A percentile compares a stretch with the other conserved stretches of the same genome.
These are phyloP conservation scores for Calocybe gangraenosa DNA, from an alignment of 768 basidiomycete species.

Conservation along the genomic window DNA sequence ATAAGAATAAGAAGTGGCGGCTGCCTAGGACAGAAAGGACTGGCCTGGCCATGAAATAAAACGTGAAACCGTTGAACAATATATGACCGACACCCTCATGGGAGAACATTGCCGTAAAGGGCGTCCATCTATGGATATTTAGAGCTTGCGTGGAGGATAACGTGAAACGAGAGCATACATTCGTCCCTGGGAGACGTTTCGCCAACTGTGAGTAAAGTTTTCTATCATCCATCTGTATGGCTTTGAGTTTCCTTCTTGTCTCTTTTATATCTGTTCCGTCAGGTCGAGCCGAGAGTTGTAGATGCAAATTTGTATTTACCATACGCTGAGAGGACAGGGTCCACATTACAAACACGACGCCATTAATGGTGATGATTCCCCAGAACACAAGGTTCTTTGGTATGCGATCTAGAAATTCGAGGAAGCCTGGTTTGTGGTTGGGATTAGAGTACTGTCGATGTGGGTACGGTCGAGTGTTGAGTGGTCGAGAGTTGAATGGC, in stretches of 20 bases:
- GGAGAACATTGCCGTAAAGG: slow-evolving; percentile 68
- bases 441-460: slow-evolving; percentile 6
- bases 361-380: slow-evolving; percentile 63
- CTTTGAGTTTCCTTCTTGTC: slow-evolving; percentile 34
- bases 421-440: slow-evolving; percentile 14
- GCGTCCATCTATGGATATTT: slow-evolving; percentile 59
- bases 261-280: slow-evolving; percentile 17
- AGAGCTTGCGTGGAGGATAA: background rate
- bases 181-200: slow-evolving; percentile 61
- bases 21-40: slow-evolving; percentile 64
- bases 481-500: slow-evolving; percentile 1
- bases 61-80: slow-evolving; percentile 74
- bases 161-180: slow-evolving; percentile 38
- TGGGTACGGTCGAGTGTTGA: slow-evolving; percentile 14
- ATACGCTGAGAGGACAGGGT: slow-evolving; percentile 36
- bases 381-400: slow-evolving; percentile 53
- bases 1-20: slow-evolving; percentile 64
- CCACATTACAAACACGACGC: slow-evolving; percentile 59
- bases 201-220: slow-evolving; percentile 61
- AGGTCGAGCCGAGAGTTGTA: background rate
- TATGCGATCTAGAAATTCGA: slow-evolving; percentile 46
- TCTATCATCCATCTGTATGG: slow-evolving; percentile 46
- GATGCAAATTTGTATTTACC: slow-evolving; percentile 17
- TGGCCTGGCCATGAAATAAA: slow-evolving; percentile 69
- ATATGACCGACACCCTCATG: slow-evolving; percentile 59